Percentiles rank a stretch among this genome's conserved stretches.
Evolutionary conservation across 495 filamentous ascomycete species (phyloP).

Genomic region (Penicillium lividum): DNA sequence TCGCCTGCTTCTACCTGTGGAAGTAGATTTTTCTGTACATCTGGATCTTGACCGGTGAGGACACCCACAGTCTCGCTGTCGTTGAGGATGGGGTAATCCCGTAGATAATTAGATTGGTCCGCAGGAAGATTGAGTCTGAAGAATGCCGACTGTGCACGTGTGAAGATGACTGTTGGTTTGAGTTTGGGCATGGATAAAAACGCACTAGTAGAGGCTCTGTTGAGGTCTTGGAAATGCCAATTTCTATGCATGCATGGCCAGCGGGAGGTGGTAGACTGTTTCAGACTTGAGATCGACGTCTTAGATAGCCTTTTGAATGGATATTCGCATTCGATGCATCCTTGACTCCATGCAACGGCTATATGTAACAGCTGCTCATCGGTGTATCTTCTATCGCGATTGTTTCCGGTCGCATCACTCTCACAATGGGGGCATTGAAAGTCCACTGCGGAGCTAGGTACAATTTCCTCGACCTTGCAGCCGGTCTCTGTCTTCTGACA

Average conservation of each 20-base stretch:
- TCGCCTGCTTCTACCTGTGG: neutral
- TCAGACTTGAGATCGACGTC: neutral
- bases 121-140: neutral
- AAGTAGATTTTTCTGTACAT: neutral
- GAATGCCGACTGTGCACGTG: neutral
- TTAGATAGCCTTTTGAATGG: neutral
- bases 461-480: neutral
- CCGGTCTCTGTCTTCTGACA: neutral
- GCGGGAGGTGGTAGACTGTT: neutral
- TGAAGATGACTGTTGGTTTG: neutral
- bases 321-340: neutral
- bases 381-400: neutral
- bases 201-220: neutral
- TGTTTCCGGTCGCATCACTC: neutral
- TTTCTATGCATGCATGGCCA: neutral
- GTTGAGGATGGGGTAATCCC: neutral
- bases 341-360: neutral
- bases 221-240: neutral
- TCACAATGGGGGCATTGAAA: neutral
- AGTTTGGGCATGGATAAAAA: neutral
- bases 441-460: neutral
- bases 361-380: neutral
- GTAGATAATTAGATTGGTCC: neutral
- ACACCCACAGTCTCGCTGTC: neutral
- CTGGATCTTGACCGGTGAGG: neutral